Percentiles rank a stretch among this genome's conserved stretches.
Conservation (phyloP, 108 stramenopile genomes). For the Epithemia pelagica region DNA sequence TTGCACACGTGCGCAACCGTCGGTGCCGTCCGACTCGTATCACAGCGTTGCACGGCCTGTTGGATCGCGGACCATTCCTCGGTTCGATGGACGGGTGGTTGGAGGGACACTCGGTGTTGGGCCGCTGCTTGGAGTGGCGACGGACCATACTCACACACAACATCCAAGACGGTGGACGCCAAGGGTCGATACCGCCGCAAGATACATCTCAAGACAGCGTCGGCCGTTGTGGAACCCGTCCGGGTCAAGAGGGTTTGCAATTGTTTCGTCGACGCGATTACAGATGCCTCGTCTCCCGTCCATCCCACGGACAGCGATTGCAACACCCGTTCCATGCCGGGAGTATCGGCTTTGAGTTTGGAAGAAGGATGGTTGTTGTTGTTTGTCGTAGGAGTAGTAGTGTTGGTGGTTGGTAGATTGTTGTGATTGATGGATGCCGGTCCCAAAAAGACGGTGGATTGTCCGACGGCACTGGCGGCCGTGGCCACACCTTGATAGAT, state of each 20-base stretch:
- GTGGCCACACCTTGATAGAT: conserved; percentile 63
- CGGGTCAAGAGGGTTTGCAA: conserved; percentile 51
- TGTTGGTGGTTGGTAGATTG: conserved; percentile 1
- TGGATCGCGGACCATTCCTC: conserved; percentile 21
- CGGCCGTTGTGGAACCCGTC: conserved; percentile 65
- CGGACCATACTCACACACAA: conserved; percentile 67
- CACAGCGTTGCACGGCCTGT: conserved; percentile 50
- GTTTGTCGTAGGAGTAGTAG: not conserved
- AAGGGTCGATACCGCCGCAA: conserved; percentile 74
- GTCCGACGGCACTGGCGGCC: conserved; percentile 40
- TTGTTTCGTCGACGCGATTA: conserved; percentile 22
- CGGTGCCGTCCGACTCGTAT: conserved; percentile 32
- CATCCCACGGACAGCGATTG: conserved; percentile 40
- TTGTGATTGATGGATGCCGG: not conserved
- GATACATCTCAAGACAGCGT: conserved; percentile 53
- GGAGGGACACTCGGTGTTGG: conserved; percentile 49
- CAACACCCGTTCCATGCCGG: conserved; percentile 69
- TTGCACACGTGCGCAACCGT: conserved; percentile 79
- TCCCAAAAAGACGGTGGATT: too few species aligned
- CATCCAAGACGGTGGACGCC: conserved; percentile 65
- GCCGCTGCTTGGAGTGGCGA: conserved; percentile 54
- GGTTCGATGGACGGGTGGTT: conserved; percentile 13
- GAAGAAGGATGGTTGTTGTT: conserved; percentile 4
- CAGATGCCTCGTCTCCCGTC: conserved; percentile 26
- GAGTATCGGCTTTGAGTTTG: conserved; percentile 58